These are phyloP conservation scores for Aurantiochytrium sp. DNA, from an alignment of 108 stramenopile genomes.

Conservation along the genomic window DNA sequence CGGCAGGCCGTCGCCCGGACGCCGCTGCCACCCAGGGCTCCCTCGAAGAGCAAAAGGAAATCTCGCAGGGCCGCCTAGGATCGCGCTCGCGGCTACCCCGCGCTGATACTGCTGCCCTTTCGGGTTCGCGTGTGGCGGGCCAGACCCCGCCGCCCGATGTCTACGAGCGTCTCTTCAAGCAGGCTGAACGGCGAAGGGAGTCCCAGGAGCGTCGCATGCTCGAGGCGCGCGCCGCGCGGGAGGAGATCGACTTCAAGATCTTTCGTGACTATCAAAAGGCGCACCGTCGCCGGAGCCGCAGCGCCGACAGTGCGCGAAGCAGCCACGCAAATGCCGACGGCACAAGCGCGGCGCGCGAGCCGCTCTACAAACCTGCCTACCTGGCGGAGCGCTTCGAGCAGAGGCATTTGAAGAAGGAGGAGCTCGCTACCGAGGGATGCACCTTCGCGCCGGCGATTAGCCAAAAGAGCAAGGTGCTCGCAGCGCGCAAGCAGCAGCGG, in stretches of 20 bases:
- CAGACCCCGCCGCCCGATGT: not conserved
- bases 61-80: not conserved
- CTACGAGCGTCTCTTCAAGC: slow-evolving; percentile 5
- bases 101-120: too few species aligned
- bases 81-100: too few species aligned
- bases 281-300: not conserved
- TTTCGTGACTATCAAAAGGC: not conserved
- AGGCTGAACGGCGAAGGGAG: not conserved
- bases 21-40: not conserved
- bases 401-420: not conserved
- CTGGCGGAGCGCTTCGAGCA: not conserved
- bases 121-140: too few species aligned
- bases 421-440: not conserved
- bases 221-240: not conserved
- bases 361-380: not conserved
- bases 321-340: too few species aligned
- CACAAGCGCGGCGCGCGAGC: not conserved
- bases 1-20: not conserved
- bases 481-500: not conserved
- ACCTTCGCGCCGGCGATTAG: not conserved
- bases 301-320: not conserved
- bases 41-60: not conserved
- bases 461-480: not conserved
- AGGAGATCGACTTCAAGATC: not conserved
- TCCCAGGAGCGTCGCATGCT: not conserved